A percentile compares a stretch with the other conserved stretches of the same genome.
These are phyloP conservation scores for Syncephalastrum monosporum DNA, from an alignment of 371 early-diverging fungal species.

Conservation along the genomic window DNA sequence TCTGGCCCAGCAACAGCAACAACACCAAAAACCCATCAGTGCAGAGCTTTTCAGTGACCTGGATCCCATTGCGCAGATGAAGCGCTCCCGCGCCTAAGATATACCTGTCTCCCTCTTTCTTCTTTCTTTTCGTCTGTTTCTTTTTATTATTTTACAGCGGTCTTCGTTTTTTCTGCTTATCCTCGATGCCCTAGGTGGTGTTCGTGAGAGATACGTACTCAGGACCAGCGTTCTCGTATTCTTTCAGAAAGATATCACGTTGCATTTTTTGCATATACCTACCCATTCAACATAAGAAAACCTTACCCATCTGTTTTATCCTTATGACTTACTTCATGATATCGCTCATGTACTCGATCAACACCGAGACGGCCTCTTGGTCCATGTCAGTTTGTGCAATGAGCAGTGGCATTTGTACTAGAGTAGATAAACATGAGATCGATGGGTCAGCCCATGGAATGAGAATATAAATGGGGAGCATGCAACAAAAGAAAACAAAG, in stretches of 20 bases:
- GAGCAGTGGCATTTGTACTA: constrained; percentile 23
- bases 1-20: not conserved
- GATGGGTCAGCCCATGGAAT: constrained; percentile 3
- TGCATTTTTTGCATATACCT: constrained; percentile 27
- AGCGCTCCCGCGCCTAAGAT: constrained; percentile 18
- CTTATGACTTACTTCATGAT: constrained; percentile 16
- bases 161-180: not conserved
- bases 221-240: constrained; percentile 60
- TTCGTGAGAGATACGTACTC: constrained; percentile 62
- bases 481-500: constrained; percentile 3
- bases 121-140: not conserved
- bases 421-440: not conserved
- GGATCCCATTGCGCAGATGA: constrained; percentile 21
- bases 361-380: constrained; percentile 8
- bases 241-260: constrained; percentile 27
- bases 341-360: constrained; percentile 18
- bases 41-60: constrained; percentile 18
- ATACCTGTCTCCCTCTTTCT: not conserved
- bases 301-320: not conserved
- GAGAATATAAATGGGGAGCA: not conserved
- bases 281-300: not conserved
- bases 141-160: not conserved
- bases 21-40: not conserved
- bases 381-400: constrained; percentile 23
- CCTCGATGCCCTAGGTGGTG: constrained; percentile 18